Base-by-base conservation (phyloP, 768 basidiomycete species). In the Kwoniella bestiolae region DNA sequence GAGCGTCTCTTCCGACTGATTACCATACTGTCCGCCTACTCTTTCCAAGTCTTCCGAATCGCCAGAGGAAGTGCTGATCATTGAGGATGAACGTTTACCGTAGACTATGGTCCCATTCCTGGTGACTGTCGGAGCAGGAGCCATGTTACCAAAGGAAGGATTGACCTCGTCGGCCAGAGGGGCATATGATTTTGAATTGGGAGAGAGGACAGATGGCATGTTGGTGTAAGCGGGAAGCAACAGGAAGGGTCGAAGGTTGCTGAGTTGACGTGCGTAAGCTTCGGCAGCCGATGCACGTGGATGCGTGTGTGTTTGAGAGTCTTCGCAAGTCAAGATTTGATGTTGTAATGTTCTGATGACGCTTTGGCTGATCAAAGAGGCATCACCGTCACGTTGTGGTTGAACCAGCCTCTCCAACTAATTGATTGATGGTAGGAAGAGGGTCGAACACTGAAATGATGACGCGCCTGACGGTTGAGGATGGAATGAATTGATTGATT, bases 81-180 rank as follows among this genome's bases (percentile, higher is more conserved):
- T 46, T 6, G 63, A 50, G 14, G 35, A 25, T 32, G 51, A 34
- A 25, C 71, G 58, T 46, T 70, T 70, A 5, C 29, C 34, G 44
- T 75, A 72, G 18, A 69, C 67, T 32, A 75, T 63, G 7, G 74
- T 70, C 5, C 74, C 71, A 44, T 72, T 70, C 2, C 73, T 62
- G 6, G 65, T 71, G 32, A 69, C 70, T 2, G 59, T 60, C 4
- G 65, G 68, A n/a, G 56, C 63, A 11, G 72, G 70, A 12, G 72
- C 65, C 61, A 66, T 45, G 18, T 73, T 67, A 23, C 70, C 70
- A 34, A 69, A 73, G 11, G 70, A 60, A 5, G 75, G 71, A 26
- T 70, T 70, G 57, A 64, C 51, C 31, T 72, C 72, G 57, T 77
- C 75, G 8, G 70, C 50, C 4, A 77, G 53, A 1, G 75, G 75